Evolutionary conservation across 139 green algal genomes (phyloP).

Genomic region (Volvox reticuliferus): DNA sequence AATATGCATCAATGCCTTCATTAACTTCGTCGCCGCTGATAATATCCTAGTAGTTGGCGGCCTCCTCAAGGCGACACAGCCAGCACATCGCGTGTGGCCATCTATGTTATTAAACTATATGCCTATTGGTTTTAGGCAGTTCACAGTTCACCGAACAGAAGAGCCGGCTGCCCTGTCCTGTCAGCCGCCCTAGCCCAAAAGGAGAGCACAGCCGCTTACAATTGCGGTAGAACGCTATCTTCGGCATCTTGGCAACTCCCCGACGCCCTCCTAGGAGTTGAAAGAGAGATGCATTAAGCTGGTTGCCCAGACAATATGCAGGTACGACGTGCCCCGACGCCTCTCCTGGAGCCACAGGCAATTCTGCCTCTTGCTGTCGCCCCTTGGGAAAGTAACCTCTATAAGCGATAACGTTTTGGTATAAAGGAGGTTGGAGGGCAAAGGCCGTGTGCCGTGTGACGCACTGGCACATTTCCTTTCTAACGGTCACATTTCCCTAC

Average conservation of each 20-base stretch:
- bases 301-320: neutral
- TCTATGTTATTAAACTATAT: too few species aligned
- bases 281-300: conserved; percentile 6
- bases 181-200: neutral
- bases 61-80: neutral
- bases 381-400: neutral
- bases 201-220: conserved; percentile 68
- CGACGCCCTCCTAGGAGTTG: neutral
- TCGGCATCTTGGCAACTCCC: conserved; percentile 77
- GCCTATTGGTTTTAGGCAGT: too few species aligned
- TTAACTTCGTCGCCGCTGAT: neutral
- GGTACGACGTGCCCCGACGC: neutral
- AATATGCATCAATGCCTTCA: neutral
- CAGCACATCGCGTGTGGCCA: too few species aligned
- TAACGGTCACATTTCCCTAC: conserved; percentile 14
- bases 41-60: neutral
- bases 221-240: conserved; percentile 89
- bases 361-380: neutral
- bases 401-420: neutral
- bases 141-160: neutral
- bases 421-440: neutral
- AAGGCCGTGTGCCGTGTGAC: neutral
- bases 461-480: neutral
- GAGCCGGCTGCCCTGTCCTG: neutral
- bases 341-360: neutral